These are phyloP conservation scores for Gypsophila paniculata DNA, from an alignment of 179 eudicot species.

Conservation along the genomic window DNA sequence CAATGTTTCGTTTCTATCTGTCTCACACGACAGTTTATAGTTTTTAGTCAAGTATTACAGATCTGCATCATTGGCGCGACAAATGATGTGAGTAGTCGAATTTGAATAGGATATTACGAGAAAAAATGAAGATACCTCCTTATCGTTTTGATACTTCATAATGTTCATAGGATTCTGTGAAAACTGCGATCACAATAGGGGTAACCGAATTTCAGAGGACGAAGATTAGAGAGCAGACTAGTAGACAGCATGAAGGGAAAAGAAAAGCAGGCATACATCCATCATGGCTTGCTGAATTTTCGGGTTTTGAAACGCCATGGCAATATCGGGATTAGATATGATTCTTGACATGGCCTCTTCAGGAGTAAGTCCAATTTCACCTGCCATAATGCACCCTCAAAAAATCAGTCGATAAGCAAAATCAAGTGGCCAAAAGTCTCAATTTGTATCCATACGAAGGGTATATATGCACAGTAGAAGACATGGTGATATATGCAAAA, in stretches of 20 bases:
- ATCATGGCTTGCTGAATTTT: slow-evolving; percentile 93
- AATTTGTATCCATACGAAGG: too few relatives aligned
- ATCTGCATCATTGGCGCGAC: not conserved
- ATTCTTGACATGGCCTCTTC: slow-evolving; percentile 89
- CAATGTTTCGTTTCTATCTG: too few relatives aligned
- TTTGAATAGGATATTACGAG: not conserved
- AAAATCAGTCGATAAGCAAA: slow-evolving; percentile 6
- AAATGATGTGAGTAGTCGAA: not conserved
- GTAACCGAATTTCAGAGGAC: not conserved
- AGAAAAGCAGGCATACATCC: slow-evolving; percentile 59
- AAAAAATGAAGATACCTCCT: slow-evolving; percentile 49
- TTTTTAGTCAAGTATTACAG: too few relatives aligned
- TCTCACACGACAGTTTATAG: too few relatives aligned
- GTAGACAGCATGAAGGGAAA: not conserved
- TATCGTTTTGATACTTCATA: slow-evolving; percentile 81
- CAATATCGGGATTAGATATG: slow-evolving; percentile 89
- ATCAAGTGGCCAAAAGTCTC: too few relatives aligned
- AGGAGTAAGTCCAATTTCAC: slow-evolving; percentile 88
- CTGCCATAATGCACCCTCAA: slow-evolving; percentile 33
- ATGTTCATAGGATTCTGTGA: slow-evolving; percentile 85
- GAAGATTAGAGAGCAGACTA: not conserved
- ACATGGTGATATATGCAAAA: not conserved
- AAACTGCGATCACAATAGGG: slow-evolving; percentile 50
- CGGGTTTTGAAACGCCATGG: slow-evolving; percentile 96
- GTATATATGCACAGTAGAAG: too few relatives aligned